These are phyloP conservation scores for Paraconiothyrium brasiliense DNA, from an alignment of 2,329 filamentous ascomycete species.

Conservation along the genomic window DNA sequence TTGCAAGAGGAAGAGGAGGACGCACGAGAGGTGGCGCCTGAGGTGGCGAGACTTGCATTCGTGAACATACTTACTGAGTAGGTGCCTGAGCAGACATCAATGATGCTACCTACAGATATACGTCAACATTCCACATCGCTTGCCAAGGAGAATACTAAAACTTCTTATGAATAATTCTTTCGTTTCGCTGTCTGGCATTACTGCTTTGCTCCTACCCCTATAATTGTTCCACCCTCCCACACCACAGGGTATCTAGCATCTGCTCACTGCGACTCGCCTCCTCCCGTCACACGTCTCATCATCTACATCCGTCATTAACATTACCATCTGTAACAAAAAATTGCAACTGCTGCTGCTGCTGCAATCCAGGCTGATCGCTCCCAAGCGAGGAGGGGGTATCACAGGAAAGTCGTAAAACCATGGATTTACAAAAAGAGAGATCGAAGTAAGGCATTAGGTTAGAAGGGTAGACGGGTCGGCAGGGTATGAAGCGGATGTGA, in stretches of 20 bases:
- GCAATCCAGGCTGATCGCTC: conserved; percentile 32
- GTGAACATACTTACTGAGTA: neutral
- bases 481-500: neutral
- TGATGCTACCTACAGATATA: neutral
- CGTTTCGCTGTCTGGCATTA: neutral
- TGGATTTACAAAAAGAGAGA: conserved; percentile 20
- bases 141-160: neutral
- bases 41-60: neutral
- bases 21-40: conserved; percentile 32
- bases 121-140: neutral
- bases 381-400: conserved; percentile 39
- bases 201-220: neutral
- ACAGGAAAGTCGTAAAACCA: conserved; percentile 32
- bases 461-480: neutral
- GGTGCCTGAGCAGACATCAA: neutral
- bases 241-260: too few species aligned
- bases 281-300: neutral
- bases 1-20: conserved; percentile 46
- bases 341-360: conserved; percentile 28
- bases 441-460: conserved; percentile 17
- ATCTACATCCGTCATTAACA: conserved; percentile 21
- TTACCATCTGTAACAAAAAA: conserved; percentile 17
- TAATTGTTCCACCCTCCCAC: too few species aligned
- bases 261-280: neutral
- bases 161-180: neutral